phyloP scores from a whole-genome alignment of 2,329 filamentous ascomycete species.

The Dothidotthia symphoricarpi region DNA sequence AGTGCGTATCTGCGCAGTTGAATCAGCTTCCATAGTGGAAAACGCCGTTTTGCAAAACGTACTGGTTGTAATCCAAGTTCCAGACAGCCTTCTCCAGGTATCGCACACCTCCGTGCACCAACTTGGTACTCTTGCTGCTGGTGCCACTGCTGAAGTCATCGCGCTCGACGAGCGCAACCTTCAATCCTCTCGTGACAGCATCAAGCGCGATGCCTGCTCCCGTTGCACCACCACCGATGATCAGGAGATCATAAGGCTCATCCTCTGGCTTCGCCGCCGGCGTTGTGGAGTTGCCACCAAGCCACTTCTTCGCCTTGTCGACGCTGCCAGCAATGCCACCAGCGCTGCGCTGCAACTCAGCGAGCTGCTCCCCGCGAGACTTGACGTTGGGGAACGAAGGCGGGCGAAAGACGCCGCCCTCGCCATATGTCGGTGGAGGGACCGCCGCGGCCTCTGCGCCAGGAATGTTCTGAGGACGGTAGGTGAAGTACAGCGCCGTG shows the following conservation, averaged over 20 bases:
- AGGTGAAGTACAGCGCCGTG: constrained; percentile 60
- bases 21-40: constrained; percentile 5
- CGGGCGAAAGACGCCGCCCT: constrained; percentile 65
- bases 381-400: constrained; percentile 65
- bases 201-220: constrained; percentile 79
- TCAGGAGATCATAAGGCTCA: constrained; percentile 70
- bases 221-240: constrained; percentile 78
- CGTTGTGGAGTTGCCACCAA: constrained; percentile 32
- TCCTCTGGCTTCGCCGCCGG: constrained; percentile 35
- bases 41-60: constrained; percentile 12
- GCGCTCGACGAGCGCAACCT: constrained; percentile 76
- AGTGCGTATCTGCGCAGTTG: constrained; percentile 56
- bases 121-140: constrained; percentile 83
- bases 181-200: constrained; percentile 73
- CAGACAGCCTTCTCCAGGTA: constrained; percentile 85
- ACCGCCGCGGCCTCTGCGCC: constrained; percentile 67
- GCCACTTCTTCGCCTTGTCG: constrained; percentile 44
- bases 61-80: constrained; percentile 82
- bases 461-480: constrained; percentile 70
- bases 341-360: constrained; percentile 55
- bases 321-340: constrained; percentile 37
- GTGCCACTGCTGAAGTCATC: constrained; percentile 82
- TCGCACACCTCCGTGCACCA: constrained; percentile 80
- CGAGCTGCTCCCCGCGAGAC: constrained; percentile 63
- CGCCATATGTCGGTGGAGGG: constrained; percentile 67